Conservation (phyloP, 371 early-diverging fungal genomes). For the Syncephalastrum racemosum region DNA sequence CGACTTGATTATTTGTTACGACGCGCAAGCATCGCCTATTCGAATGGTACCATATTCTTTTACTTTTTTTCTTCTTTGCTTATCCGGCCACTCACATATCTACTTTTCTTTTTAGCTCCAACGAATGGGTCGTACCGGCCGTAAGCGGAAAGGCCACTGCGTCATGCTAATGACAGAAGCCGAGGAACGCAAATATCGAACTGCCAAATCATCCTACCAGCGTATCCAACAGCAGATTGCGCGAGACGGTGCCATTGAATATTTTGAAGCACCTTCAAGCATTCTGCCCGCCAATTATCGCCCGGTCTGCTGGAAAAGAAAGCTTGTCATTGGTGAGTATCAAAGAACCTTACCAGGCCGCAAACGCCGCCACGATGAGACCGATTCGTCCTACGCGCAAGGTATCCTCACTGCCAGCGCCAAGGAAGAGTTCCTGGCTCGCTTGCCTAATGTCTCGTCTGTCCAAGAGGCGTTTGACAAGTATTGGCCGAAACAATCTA, state of each 20-base stretch:
- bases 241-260: conserved; percentile 16
- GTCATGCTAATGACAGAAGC: conserved; percentile 77
- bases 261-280: conserved; percentile 25
- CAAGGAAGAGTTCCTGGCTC: conserved; percentile 8
- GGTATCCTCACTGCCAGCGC: conserved; percentile 18
- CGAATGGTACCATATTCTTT: conserved; percentile 59
- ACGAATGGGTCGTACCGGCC: conserved; percentile 94
- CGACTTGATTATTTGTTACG: conserved; percentile 92
- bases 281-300: conserved; percentile 49
- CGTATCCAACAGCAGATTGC: conserved; percentile 55
- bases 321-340: conserved; percentile 29
- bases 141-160: conserved; percentile 85
- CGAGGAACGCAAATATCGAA: conserved; percentile 72
- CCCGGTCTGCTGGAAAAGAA: conserved; percentile 42
- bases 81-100: neutral
- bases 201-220: conserved; percentile 62
- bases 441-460: neutral
- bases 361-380: neutral
- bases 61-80: neutral
- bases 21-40: conserved; percentile 81
- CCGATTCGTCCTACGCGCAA: conserved; percentile 9
- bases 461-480: conserved; percentile 9
- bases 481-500: conserved; percentile 21
- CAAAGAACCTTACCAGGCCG: conserved; percentile 3
- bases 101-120: conserved; percentile 62